Base-by-base conservation (phyloP, 2,329 filamentous ascomycete genomes). In the Tricladium varicosporioides region DNA sequence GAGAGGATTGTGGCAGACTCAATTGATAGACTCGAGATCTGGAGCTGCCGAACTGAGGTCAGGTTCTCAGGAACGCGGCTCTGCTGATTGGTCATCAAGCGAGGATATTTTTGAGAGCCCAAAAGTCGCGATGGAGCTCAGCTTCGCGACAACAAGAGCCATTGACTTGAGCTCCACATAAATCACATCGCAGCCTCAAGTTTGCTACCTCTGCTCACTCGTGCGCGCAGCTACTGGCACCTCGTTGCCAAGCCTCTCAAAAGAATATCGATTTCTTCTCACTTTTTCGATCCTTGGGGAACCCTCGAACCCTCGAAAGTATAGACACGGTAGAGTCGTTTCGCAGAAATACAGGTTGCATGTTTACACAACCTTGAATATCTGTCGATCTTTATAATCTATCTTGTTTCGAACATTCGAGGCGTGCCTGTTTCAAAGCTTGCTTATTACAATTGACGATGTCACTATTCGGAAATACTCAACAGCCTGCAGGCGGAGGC, bases 1-100 rank as follows among this genome's bases (percentile, higher is more conserved):
- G n/a, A 19, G 54, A 57, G 59, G 63, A 56, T 61, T 53, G 62
- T 68, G 57, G 58, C 22, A 54, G 58, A 60, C 55, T 64, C 57
- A 78, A 78, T 70, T 73, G 73, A 54, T 66, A 56, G 65, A 18
- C 59, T 59, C 56, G 32, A 45, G 40, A 42, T 58, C 54, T 59
- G 53, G 53, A 59, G 55, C 58, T 65, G 62, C 65, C 56, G 55
- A 72, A 62, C 67, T 72, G 64, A 68, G 62, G 64, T 66, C 62
- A 55, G 43, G 22, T 48, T 53, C 44, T 52, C 54, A 61, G 56
- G 53, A 67, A 61, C 52, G 31, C n/a, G 44, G n/a, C 15, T 51
- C 15, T 32, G 33, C 16, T 66, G 57, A 67, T 68, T 68, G 65
- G 66, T 27, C 48, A 15, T 19, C 51, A 65, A 63, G 59, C 64